These are phyloP conservation scores for Sordaria brevicollis DNA, from an alignment of 495 filamentous ascomycete species.

Conservation along the genomic window DNA sequence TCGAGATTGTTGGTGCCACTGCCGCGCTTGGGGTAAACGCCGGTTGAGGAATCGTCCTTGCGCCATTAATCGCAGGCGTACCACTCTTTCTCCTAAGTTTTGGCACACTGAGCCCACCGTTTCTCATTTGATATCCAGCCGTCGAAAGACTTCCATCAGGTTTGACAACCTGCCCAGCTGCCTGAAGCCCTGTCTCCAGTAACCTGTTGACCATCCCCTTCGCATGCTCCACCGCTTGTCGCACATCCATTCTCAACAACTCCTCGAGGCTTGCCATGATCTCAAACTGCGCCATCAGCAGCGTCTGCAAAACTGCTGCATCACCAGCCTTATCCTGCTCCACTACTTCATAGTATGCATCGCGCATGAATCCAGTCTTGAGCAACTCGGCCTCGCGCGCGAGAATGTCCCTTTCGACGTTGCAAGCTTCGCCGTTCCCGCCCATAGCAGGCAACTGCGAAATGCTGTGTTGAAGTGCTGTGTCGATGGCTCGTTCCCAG, in stretches of 20 bases:
- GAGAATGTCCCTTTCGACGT: constrained; percentile 58
- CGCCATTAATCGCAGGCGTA: neutral
- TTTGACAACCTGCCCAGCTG: constrained; percentile 75
- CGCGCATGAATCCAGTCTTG: constrained; percentile 72
- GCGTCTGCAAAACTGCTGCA: constrained; percentile 62
- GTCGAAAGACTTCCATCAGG: constrained; percentile 66
- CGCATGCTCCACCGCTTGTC: constrained; percentile 71
- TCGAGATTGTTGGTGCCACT: neutral
- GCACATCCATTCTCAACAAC: constrained; percentile 69
- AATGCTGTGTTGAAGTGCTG: constrained; percentile 77
- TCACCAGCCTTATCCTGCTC: constrained; percentile 80
- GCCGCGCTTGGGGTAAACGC: neutral
- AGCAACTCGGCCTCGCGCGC: constrained; percentile 74
- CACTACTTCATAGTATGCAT: constrained; percentile 62
- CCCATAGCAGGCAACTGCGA: constrained; percentile 66
- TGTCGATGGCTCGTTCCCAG: constrained; percentile 80
- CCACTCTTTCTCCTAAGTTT: neutral
- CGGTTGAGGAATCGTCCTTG: neutral
- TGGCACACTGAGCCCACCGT: constrained; percentile 35
- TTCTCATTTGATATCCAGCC: constrained; percentile 51
- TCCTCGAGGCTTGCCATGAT: constrained; percentile 71
- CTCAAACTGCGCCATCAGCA: constrained; percentile 86
- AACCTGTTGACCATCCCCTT: constrained; percentile 70
- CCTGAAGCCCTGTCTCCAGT: constrained; percentile 60
- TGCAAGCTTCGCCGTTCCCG: constrained; percentile 47